Conservation (phyloP, 176 grass and related monocot species). For the Triticum monococcum region DNA sequence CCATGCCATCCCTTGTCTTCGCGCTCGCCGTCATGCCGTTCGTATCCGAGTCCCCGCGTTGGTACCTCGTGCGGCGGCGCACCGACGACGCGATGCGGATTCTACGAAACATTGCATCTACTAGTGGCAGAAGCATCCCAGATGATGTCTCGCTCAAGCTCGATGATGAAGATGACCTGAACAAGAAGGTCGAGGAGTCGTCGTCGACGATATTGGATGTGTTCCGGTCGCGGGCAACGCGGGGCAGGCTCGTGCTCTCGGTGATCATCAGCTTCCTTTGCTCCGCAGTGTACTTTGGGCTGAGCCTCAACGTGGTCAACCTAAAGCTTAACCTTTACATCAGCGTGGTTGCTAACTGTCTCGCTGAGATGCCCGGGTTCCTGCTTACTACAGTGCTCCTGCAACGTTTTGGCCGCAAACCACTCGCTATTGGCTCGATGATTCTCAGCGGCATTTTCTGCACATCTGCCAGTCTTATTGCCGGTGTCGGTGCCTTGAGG, state of each 20-base stretch:
- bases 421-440: constrained; percentile 65
- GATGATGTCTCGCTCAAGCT: constrained; percentile 41
- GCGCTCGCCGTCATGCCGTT: constrained; percentile 49
- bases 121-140: constrained; percentile 55
- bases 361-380: constrained; percentile 73
- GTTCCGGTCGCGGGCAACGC: constrained; percentile 45
- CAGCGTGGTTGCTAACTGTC: constrained; percentile 64
- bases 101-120: constrained; percentile 42
- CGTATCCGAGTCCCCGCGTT: constrained; percentile 74
- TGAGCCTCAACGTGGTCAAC: constrained; percentile 92
- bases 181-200: not conserved
- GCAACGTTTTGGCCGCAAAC: constrained; percentile 56
- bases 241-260: constrained; percentile 54
- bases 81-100: constrained; percentile 45
- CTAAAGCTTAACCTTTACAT: constrained; percentile 83
- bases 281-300: constrained; percentile 77
- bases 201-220: constrained; percentile 52
- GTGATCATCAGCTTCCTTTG: constrained; percentile 60
- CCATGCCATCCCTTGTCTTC: constrained; percentile 61
- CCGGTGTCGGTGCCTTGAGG: constrained; percentile 38
- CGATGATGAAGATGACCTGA: constrained; percentile 38
- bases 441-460: constrained; percentile 66
- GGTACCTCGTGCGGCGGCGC: constrained; percentile 76
- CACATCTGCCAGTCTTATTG: constrained; percentile 44
- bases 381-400: constrained; percentile 60